Base-by-base conservation (phyloP, 179 eudicot genomes). In the Beta macrorhiza region DNA sequence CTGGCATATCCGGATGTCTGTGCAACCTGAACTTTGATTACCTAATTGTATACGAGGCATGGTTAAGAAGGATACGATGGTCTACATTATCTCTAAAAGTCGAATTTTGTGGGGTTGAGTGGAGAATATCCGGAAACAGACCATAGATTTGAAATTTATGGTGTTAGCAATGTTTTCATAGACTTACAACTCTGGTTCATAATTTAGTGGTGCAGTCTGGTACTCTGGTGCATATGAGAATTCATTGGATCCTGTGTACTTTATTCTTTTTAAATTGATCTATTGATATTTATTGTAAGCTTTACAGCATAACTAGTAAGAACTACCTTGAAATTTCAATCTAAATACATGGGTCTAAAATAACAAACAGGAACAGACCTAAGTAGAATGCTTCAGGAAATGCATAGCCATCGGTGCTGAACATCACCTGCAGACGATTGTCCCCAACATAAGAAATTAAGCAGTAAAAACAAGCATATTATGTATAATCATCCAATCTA, bases 351-450 rank as follows among this genome's bases (percentile, higher is more conserved):
- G 20, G 32, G 32, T 37, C 22, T 59, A 44, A 74, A 12, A 53
- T 5, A 62, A 8, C 12, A 55, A 14, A 8, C 17, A 37, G 62
- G 72, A 82, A 91, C 95, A 70, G 77, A 97, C 99, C 99, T 89
- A 97, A 82, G 88, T 90, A 97, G 86, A 88, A 97, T 56, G 91
- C 88, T 86, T 97, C 99, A 52, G 99, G 98, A 88, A 97, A 97
- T n/a, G 92, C 93, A 52, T 78, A 86, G 79, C 89, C 99, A 85
- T 97, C 99, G 44, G 97, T 91, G 91, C 99, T 97, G 91, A 97
- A 94, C 98, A 97, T 94, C 81, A 97, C 93, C 99, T 97, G 95
- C 86, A 83, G 77, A 74, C 71, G 78, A 86, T 79, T 52, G 81
- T 74, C 78, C 65, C 7, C 56, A 80, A 65, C 29, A 64, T 82